A percentile compares a stretch with the other conserved stretches of the same genome.
These are phyloP conservation scores for Tulasnella sp. DNA, from an alignment of 768 basidiomycete species.

Conservation along the genomic window DNA sequence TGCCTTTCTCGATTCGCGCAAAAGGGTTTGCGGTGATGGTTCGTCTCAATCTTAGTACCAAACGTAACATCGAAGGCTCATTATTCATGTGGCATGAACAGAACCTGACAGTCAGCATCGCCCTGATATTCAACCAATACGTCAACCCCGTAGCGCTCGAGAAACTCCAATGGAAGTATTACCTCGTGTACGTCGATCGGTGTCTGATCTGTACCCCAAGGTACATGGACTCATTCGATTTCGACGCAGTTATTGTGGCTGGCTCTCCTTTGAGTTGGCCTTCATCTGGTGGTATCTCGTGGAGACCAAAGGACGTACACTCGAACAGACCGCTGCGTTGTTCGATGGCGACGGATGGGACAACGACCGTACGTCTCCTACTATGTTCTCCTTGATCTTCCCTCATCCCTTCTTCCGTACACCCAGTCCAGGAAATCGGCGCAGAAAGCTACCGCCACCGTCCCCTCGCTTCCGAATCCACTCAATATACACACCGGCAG, in stretches of 20 bases:
- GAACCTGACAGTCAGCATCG: slow-evolving; percentile 45
- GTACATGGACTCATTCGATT: background rate
- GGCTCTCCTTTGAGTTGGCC: slow-evolving; percentile 47
- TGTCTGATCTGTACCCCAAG: background rate
- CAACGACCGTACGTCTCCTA: slow-evolving; percentile 32
- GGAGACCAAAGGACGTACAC: slow-evolving; percentile 54
- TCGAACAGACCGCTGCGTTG: slow-evolving; percentile 61
- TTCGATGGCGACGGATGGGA: slow-evolving; percentile 44
- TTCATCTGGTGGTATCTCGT: slow-evolving; percentile 37
- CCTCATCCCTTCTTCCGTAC: background rate
- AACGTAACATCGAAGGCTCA: background rate
- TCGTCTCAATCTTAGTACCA: slow-evolving; percentile 15
- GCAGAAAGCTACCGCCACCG: slow-evolving; percentile 5
- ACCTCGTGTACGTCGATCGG: slow-evolving; percentile 6
- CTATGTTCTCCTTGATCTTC: slow-evolving; percentile 20
- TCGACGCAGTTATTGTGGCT: slow-evolving; percentile 38
- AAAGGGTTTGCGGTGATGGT: slow-evolving; percentile 71
- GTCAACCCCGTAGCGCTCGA: slow-evolving; percentile 65
- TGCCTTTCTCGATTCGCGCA: slow-evolving; percentile 68
- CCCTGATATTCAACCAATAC: slow-evolving; percentile 67
- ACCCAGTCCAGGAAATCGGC: slow-evolving; percentile 3
- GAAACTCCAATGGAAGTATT: slow-evolving; percentile 33
- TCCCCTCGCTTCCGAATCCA: background rate
- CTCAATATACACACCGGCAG: too few species aligned
- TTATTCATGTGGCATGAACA: background rate